Conservation (phyloP, 345 rosid species). For the Brassica incana region DNA sequence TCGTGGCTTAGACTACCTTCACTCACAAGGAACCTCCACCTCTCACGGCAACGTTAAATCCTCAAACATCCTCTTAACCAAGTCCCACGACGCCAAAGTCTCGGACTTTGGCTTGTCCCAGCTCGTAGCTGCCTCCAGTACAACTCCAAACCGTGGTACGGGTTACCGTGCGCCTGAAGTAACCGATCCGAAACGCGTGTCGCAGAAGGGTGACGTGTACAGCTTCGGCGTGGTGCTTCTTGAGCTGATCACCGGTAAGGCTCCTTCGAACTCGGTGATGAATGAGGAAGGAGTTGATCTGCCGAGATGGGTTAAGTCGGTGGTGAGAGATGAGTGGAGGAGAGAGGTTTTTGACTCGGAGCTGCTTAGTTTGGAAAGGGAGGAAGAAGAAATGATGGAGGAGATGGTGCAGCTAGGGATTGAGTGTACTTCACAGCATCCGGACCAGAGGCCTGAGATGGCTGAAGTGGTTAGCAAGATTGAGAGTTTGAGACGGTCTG, state of each 20-base stretch:
- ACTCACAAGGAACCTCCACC: conserved; percentile 57
- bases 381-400: conserved; percentile 67
- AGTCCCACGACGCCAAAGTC: conserved; percentile 59
- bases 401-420: conserved; percentile 65
- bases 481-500: conserved; percentile 22
- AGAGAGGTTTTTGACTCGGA: conserved; percentile 70
- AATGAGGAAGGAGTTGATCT: conserved; percentile 81
- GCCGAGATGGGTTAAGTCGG: conserved; percentile 83
- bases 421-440: conserved; percentile 69
- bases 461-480: conserved; percentile 48
- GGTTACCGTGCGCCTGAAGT: conserved; percentile 92
- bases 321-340: conserved; percentile 64
- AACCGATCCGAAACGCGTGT: conserved; percentile 61
- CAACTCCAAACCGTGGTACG: conserved; percentile 60
- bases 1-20: conserved; percentile 69
- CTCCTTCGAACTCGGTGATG: conserved; percentile 63
- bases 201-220: conserved; percentile 79
- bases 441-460: conserved; percentile 66
- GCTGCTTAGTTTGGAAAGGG: conserved; percentile 54
- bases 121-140: conserved; percentile 57
- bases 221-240: conserved; percentile 80
- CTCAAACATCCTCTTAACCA: conserved; percentile 82
- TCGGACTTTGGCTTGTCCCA: conserved; percentile 80
- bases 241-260: conserved; percentile 82
- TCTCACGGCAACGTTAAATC: conserved; percentile 89